A percentile compares a stretch with the other conserved stretches of the same genome.
These are phyloP conservation scores for Boletellus dicymbophilus DNA, from an alignment of 1,284 basidiomycete genomes.

Conservation along the genomic window DNA sequence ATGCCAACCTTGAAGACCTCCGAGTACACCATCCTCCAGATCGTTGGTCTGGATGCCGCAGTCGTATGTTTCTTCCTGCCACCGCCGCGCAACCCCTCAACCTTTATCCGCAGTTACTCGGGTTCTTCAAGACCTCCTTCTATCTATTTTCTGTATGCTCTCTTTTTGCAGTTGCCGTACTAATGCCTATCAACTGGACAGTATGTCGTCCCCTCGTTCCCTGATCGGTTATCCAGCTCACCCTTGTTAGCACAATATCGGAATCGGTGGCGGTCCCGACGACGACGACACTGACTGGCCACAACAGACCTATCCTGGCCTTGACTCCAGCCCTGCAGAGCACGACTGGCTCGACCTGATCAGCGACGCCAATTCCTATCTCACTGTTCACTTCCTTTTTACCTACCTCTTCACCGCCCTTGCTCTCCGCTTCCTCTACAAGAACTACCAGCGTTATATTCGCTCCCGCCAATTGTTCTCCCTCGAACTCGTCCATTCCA, in stretches of 20 bases:
- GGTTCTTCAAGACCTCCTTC: slow-evolving; percentile 96
- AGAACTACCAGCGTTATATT: slow-evolving; percentile 89
- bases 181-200: slow-evolving; percentile 91
- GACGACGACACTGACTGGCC: slow-evolving; percentile 55
- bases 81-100: neutral
- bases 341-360: slow-evolving; percentile 83
- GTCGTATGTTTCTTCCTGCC: slow-evolving; percentile 57
- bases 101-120: slow-evolving; percentile 69
- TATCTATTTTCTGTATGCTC: slow-evolving; percentile 89
- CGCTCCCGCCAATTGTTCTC: slow-evolving; percentile 93
- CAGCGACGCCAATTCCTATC: slow-evolving; percentile 83
- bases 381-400: slow-evolving; percentile 88
- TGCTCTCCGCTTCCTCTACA: slow-evolving; percentile 83
- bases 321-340: slow-evolving; percentile 34
- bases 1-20: slow-evolving; percentile 88
- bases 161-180: slow-evolving; percentile 72
- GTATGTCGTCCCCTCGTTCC: slow-evolving; percentile 42
- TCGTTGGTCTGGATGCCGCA: slow-evolving; percentile 95
- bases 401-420: slow-evolving; percentile 92
- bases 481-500: slow-evolving; percentile 91
- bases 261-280: slow-evolving; percentile 60
- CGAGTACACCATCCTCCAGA: slow-evolving; percentile 94
- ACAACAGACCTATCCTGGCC: slow-evolving; percentile 27
- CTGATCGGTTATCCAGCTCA: slow-evolving; percentile 4
- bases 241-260: slow-evolving; percentile 67